Conservation (phyloP, 208 protist genomes). For the Acanthamoeba lenticulata region DNA sequence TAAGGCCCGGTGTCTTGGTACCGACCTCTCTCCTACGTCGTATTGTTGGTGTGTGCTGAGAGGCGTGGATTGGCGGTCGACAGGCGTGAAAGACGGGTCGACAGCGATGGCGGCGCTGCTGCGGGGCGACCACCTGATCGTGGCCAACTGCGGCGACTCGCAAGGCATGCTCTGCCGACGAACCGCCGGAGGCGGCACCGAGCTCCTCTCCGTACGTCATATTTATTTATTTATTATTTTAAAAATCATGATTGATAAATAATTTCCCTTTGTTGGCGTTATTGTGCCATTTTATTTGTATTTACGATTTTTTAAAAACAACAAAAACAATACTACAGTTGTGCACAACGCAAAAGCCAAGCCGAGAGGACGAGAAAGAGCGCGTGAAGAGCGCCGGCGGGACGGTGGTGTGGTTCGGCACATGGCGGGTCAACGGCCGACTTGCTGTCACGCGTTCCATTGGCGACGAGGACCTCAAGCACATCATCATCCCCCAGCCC, state of each 20-base stretch:
- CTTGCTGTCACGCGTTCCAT: slow-evolving; percentile 37
- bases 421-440: slow-evolving; percentile 32
- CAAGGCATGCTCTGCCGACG: neutral
- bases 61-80: neutral
- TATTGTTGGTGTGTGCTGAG: neutral
- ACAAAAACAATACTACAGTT: neutral
- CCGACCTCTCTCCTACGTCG: neutral
- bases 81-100: neutral
- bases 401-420: slow-evolving; percentile 33
- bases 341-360: slow-evolving; percentile 15
- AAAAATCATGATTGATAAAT: too few relatives aligned
- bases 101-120: neutral
- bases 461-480: slow-evolving; percentile 8
- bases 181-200: neutral
- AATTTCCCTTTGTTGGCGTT: too few relatives aligned
- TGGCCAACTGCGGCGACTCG: slow-evolving; percentile 49
- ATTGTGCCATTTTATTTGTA: too few relatives aligned
- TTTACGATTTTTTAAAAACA: too few relatives aligned
- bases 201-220: neutral
- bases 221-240: neutral
- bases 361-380: slow-evolving; percentile 46
- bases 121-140: neutral
- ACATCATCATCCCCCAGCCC: neutral
- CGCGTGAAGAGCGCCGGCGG: slow-evolving; percentile 13
- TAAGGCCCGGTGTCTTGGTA: neutral